phyloP scores from a whole-genome alignment of 352 stramenopile species.

The Globisporangium splendens region DNA sequence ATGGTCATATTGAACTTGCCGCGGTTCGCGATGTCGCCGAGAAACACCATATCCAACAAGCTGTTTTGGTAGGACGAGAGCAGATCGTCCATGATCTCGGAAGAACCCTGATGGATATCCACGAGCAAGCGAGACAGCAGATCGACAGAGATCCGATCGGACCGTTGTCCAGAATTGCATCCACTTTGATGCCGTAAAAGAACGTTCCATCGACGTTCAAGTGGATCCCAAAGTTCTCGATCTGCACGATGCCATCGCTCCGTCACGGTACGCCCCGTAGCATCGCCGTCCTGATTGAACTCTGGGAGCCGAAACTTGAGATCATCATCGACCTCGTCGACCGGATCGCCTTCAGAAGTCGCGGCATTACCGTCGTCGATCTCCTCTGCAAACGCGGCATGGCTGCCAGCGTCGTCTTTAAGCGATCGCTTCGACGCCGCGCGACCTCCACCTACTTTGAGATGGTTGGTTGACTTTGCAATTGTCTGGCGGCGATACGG shows the following conservation, averaged over 20 bases:
- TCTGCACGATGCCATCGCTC: constrained; percentile 86
- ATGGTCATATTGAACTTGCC: constrained; percentile 99
- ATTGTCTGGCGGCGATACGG: constrained; percentile 3
- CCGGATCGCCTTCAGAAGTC: background rate
- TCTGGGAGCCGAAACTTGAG: constrained; percentile 53
- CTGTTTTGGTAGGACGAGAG: constrained; percentile 95
- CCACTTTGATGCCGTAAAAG: constrained; percentile 88
- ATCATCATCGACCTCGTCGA: constrained; percentile 22
- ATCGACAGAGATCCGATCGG: constrained; percentile 95
- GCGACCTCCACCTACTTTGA: constrained; percentile 1
- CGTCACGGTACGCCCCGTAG: constrained; percentile 35
- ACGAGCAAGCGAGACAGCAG: constrained; percentile 94
- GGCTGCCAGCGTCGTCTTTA: background rate
- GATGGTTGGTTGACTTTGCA: constrained; percentile 1
- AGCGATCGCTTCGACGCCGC: background rate
- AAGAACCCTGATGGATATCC: constrained; percentile 96
- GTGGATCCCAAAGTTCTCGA: constrained; percentile 96
- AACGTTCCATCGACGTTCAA: constrained; percentile 70
- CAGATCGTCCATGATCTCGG: constrained; percentile 92
- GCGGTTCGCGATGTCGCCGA: constrained; percentile 89
- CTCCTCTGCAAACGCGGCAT: constrained; percentile 3
- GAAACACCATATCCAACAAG: constrained; percentile 95
- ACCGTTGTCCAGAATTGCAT: constrained; percentile 97
- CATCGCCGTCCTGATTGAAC: constrained; percentile 41
- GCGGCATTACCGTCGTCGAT: background rate